phyloP scores from a whole-genome alignment of 305 asterid species.

The Ajuga reptans region DNA sequence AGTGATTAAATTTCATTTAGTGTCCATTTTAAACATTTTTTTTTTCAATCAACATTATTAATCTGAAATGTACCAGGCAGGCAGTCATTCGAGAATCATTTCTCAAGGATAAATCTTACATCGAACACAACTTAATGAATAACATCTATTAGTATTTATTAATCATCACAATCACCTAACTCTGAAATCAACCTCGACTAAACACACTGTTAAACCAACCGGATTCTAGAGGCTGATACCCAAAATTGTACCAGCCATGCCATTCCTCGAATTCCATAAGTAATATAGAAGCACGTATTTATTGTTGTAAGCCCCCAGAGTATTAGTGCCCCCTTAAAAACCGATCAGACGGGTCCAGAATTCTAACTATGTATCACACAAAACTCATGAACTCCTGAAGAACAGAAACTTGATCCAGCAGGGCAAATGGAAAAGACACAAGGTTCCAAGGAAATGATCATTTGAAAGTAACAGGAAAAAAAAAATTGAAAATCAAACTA shows the following conservation, averaged over 20 bases:
- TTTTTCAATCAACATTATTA: not conserved
- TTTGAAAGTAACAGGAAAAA: not conserved
- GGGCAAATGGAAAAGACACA: not conserved
- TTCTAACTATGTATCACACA: not conserved
- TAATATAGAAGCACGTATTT: not conserved
- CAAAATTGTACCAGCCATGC: not conserved
- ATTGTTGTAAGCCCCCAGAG: not conserved
- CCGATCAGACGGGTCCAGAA: not conserved
- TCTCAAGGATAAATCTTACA: not conserved
- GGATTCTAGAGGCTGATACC: not conserved
- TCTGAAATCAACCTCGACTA: not conserved
- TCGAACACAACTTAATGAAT: not conserved
- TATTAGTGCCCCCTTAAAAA: not conserved
- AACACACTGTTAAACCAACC: not conserved
- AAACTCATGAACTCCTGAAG: not conserved
- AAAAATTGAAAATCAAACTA: not conserved
- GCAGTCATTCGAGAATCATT: not conserved
- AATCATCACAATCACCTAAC: slow-evolving; percentile 9
- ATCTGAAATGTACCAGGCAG: not conserved
- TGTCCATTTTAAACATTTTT: not conserved
- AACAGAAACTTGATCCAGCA: slow-evolving; percentile 6
- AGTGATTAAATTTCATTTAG: not conserved
- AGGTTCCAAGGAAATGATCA: slow-evolving; percentile 3
- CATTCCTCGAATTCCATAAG: not conserved
- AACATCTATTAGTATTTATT: not conserved